phyloP scores from a whole-genome alignment of 2,329 filamentous ascomycete species.

The Colletotrichum sp. region DNA sequence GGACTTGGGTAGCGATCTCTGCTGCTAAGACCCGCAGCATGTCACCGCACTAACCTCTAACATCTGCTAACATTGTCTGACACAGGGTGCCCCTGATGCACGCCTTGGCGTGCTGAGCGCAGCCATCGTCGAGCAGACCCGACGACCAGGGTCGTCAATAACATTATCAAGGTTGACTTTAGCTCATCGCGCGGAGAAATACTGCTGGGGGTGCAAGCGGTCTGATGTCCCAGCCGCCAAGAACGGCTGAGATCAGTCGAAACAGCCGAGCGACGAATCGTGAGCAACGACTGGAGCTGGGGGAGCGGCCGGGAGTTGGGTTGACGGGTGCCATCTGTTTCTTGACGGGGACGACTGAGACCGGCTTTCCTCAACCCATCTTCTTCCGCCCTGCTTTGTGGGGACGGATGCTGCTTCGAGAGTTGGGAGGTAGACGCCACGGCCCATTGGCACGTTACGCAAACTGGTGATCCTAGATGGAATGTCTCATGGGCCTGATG shows the following conservation, averaged over 20 bases:
- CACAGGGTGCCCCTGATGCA: constrained; percentile 13
- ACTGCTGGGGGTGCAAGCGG: not conserved
- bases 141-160: not conserved
- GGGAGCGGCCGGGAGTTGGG: not conserved
- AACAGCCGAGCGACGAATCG: constrained; percentile 8
- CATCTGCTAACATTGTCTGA: not conserved
- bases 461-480: not conserved
- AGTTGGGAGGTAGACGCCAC: not conserved
- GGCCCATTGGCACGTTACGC: not conserved
- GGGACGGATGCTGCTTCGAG: not conserved
- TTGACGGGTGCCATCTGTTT: constrained; percentile 17
- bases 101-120: constrained; percentile 2
- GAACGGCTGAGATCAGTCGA: constrained; percentile 20
- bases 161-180: not conserved
- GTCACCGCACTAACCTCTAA: not conserved
- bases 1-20: not conserved
- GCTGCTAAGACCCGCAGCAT: not conserved
- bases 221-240: constrained; percentile 15
- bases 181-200: not conserved
- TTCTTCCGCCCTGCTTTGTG: not conserved
- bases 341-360: constrained; percentile 3
- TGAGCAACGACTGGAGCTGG: not conserved
- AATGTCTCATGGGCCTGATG: constrained; percentile 6
- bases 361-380: constrained; percentile 3
- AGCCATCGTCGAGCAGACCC: not conserved